phyloP scores from a whole-genome alignment of 345 rosid species.

The Eucalyptus brandiana region DNA sequence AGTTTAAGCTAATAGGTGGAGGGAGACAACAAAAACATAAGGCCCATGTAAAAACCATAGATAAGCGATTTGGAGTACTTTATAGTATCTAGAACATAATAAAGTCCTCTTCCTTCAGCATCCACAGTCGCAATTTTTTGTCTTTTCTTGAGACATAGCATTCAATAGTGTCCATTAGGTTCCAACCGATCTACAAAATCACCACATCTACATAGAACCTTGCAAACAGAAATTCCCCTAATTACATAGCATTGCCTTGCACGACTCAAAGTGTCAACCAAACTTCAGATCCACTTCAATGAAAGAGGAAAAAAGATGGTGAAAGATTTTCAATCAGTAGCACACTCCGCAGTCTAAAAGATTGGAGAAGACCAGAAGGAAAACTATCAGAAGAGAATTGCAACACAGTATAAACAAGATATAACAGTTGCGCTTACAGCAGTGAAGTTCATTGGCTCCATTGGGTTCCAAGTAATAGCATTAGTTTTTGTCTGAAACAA shows the following conservation, averaged over 20 bases:
- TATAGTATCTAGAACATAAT: not conserved
- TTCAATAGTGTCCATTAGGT: not conserved
- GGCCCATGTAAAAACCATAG: not conserved
- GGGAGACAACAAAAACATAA: not conserved
- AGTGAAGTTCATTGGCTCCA: conserved; percentile 97
- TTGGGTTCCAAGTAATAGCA: conserved; percentile 94
- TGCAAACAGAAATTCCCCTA: not conserved
- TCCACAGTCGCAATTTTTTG: not conserved
- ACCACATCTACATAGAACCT: not conserved
- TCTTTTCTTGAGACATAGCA: not conserved
- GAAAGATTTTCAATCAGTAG: not conserved
- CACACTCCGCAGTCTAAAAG: not conserved
- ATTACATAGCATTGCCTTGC: not conserved
- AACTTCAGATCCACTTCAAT: not conserved
- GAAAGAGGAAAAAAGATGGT: not conserved
- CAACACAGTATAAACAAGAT: not conserved
- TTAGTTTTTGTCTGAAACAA: conserved; percentile 73
- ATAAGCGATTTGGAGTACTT: not conserved
- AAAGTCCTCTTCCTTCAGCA: not conserved
- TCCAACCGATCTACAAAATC: not conserved
- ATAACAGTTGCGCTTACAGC: conserved; percentile 49
- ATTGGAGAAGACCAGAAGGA: not conserved
- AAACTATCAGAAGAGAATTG: not conserved
- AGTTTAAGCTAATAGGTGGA: not conserved
- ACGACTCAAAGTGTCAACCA: not conserved